phyloP scores from a whole-genome alignment of 176 grass and related monocot species.

The Typha latifolia region DNA sequence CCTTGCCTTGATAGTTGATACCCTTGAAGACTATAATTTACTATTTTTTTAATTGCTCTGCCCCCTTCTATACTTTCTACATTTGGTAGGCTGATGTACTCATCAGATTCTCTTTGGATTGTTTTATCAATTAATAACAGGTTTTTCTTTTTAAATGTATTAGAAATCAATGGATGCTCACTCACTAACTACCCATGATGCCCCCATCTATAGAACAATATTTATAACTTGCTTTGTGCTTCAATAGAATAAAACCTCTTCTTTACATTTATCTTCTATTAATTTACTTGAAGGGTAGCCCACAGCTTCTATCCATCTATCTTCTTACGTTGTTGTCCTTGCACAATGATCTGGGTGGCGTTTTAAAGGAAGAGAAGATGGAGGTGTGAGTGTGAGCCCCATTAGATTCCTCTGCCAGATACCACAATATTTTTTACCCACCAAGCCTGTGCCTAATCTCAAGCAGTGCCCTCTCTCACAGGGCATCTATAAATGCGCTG shows the following conservation, averaged over 20 bases:
- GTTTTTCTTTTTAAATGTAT: no score
- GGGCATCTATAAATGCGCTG: neutral
- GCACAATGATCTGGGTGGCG: neutral
- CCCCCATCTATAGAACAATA: neutral
- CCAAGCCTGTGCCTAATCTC: neutral
- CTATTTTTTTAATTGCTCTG: no score
- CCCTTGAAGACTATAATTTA: neutral
- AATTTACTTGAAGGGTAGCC: neutral
- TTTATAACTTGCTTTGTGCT: neutral
- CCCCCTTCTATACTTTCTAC: neutral
- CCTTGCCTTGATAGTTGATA: neutral
- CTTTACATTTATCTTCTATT: neutral
- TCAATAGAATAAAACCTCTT: neutral
- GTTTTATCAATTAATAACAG: neutral
- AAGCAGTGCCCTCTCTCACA: neutral
- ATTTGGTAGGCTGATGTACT: neutral
- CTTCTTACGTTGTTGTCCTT: neutral
- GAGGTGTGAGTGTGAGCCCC: neutral
- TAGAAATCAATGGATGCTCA: no score
- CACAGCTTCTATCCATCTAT: neutral
- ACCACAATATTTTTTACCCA: neutral
- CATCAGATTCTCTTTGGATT: neutral
- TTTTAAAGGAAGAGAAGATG: no score
- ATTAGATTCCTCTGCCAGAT: constrained; percentile 2
- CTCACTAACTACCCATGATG: no score